Base-by-base conservation (phyloP, 2,329 filamentous ascomycete genomes). In the Phyllosticta paracitricarpa region DNA sequence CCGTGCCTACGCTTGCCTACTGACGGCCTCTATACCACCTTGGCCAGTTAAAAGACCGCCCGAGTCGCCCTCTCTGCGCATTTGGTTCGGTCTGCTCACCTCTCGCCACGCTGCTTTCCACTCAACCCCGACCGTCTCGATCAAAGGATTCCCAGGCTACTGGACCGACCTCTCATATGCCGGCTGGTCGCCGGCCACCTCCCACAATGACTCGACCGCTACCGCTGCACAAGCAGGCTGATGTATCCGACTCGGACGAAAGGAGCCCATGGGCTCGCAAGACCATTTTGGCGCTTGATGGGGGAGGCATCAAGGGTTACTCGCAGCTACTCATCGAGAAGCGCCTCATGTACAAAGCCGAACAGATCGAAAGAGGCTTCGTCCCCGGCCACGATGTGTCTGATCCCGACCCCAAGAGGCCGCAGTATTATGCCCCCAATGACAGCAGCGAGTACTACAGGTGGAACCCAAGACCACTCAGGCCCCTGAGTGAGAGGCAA, bases 301-400 rank as follows among this genome's bases (percentile, higher is more conserved):
- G 65, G 3, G 65, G 65, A 33, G 65, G 65, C 5, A 55, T 67
- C 22, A 63, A 62, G n/a, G 65, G 65, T 1, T 66, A 64, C 56
- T 63, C 63, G 30, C 64, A 64, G 0, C 26, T 67, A 25, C 53
- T 64, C 4, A 63, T 67, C 5, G 8, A 65, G 33, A 57, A 64
- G 25, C 53, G 56, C 4, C 56, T 67, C 24, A 67, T 66, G 62
- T 30, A 56, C 5, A 17, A 58, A 8, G 54, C 65, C 12, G 55
- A 58, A 19, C 24, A 60, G 12, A 58, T 65, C 6, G 64, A 65
- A 25, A 30, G 48, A 10, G 61, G 54, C 14, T 5, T 56, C 25
- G 40, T 48, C 40, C 40, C 40, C 7, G 40, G 40, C 17, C 14
- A 48, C 4, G 40, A 48, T 17, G 25, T 56, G 19, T 25, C 52